phyloP scores from a whole-genome alignment of 768 basidiomycete species.

The Lyophyllum decastes region DNA sequence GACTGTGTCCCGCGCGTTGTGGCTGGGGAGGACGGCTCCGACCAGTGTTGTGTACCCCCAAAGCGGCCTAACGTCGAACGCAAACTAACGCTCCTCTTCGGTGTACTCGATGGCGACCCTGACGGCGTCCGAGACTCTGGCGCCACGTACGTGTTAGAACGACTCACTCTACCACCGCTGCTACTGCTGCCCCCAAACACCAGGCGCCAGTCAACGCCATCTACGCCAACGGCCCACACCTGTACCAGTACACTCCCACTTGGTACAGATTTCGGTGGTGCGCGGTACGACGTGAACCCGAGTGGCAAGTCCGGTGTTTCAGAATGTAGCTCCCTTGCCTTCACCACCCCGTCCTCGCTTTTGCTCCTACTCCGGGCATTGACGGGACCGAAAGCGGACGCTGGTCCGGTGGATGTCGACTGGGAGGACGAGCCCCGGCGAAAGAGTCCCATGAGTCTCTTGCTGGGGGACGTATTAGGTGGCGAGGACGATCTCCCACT shows the following conservation, averaged over 20 bases:
- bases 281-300: constrained; percentile 69
- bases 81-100: constrained; percentile 20
- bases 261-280: constrained; percentile 74
- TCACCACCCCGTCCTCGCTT: constrained; percentile 17
- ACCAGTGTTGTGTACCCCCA: constrained; percentile 5
- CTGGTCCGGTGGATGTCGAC: constrained; percentile 3
- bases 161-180: constrained; percentile 6
- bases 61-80: constrained; percentile 21
- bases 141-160: not conserved
- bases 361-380: constrained; percentile 6
- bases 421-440: constrained; percentile 10
- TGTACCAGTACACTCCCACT: constrained; percentile 76
- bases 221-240: constrained; percentile 87
- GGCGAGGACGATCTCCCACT: constrained; percentile 23
- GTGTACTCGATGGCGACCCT: constrained; percentile 10
- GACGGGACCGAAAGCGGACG: constrained; percentile 13
- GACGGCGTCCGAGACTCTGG: constrained; percentile 6
- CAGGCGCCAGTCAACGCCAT: constrained; percentile 69
- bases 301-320: constrained; percentile 31
- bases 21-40: constrained; percentile 2
- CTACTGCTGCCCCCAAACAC: constrained; percentile 39
- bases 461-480: constrained; percentile 14
- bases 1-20: not conserved
- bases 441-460: constrained; percentile 19
- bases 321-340: constrained; percentile 1